A percentile compares a stretch with the other conserved stretches of the same genome.
Conservation (phyloP, 441 rosid species). For the Corymbia citriodora region DNA sequence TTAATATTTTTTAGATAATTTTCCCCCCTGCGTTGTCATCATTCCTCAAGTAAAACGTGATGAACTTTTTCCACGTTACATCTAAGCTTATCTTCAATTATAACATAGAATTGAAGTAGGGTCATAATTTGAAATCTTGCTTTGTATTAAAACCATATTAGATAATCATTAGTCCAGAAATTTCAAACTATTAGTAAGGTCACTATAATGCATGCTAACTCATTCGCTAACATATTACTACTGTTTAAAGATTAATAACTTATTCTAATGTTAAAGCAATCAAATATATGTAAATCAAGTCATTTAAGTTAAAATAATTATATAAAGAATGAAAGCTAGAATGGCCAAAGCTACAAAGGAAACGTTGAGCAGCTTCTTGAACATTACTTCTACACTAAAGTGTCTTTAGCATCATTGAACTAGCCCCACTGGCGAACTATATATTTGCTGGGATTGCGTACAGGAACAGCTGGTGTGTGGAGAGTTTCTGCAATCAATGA, state of each 20-base stretch:
- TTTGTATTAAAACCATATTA: not conserved
- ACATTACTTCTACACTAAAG: not conserved
- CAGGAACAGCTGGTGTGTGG: conserved; percentile 4
- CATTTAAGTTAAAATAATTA: not conserved
- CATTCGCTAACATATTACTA: not conserved
- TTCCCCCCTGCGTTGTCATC: not conserved
- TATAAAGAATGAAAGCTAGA: not conserved
- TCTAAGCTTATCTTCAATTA: not conserved
- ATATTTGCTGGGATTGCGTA: not conserved
- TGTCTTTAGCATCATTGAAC: not conserved
- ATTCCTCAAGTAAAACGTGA: not conserved
- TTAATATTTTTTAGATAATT: not conserved
- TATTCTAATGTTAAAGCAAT: not conserved
- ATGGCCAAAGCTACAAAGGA: not conserved
- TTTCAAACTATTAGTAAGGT: not conserved
- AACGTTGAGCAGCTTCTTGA: not conserved
- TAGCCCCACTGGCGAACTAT: not conserved
- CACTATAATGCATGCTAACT: not conserved
- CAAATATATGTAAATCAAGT: not conserved
- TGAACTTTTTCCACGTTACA: not conserved
- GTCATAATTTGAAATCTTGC: not conserved
- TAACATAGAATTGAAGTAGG: not conserved
- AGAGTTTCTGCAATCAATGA: not conserved
- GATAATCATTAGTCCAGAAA: not conserved
- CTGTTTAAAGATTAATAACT: not conserved